Conservation (phyloP, 2,329 filamentous ascomycete genomes). For the Ophiognomonia clavigignenti-juglandacearum region DNA sequence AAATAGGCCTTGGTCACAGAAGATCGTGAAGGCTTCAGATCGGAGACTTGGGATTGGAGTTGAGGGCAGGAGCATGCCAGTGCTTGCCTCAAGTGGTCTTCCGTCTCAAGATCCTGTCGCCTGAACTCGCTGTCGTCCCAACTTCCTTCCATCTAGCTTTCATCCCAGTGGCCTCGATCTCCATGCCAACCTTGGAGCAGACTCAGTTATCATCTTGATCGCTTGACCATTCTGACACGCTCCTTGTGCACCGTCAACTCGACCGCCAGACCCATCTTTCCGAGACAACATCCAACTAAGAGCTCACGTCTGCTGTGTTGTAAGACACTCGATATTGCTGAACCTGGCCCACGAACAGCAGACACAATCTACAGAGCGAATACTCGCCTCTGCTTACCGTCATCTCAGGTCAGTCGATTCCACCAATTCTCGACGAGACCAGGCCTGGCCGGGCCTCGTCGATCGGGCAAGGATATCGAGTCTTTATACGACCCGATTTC, state of each 20-base stretch:
- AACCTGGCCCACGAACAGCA: slow-evolving; percentile 10
- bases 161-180: too few relatives aligned
- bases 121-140: too few relatives aligned
- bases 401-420: not conserved
- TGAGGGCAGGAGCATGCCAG: too few relatives aligned
- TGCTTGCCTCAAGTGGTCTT: too few relatives aligned
- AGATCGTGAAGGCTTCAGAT: not conserved
- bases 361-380: slow-evolving; percentile 10
- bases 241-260: slow-evolving; percentile 2
- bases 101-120: not conserved
- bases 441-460: not conserved
- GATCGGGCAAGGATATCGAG: slow-evolving; percentile 12
- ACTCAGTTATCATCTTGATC: not conserved
- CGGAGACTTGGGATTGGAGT: too few relatives aligned
- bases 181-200: too few relatives aligned
- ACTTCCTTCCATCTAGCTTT: too few relatives aligned
- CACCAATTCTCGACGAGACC: not conserved
- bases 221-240: not conserved
- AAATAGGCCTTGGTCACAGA: too few relatives aligned
- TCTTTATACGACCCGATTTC: slow-evolving; percentile 12
- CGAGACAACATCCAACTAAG: slow-evolving; percentile 11
- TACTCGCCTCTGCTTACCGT: slow-evolving; percentile 2
- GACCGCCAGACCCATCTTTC: slow-evolving; percentile 2
- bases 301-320: slow-evolving; percentile 5
- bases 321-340: slow-evolving; percentile 11